Conservation (phyloP, 2,329 filamentous ascomycete genomes). For the Neofusicoccum laricinum region DNA sequence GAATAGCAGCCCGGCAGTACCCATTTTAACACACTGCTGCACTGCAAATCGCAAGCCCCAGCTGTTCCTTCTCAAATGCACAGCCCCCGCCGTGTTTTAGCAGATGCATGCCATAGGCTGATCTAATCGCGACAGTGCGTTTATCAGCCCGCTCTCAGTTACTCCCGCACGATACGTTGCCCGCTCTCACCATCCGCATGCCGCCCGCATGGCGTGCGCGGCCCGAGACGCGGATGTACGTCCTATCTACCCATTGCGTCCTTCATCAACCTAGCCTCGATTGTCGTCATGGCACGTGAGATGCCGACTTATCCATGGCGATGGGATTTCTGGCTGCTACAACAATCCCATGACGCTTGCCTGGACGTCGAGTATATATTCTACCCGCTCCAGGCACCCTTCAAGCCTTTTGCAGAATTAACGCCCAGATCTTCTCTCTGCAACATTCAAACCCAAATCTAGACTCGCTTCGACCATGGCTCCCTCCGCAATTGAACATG, state of each 20-base stretch:
- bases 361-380: neutral
- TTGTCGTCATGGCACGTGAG: constrained; percentile 11
- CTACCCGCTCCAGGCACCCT: neutral
- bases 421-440: neutral
- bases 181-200: neutral
- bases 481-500: constrained; percentile 13
- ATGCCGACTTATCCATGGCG: neutral
- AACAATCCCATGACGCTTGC: neutral
- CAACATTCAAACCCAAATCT: neutral
- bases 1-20: neutral
- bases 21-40: neutral
- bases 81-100: neutral
- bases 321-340: neutral
- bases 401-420: neutral
- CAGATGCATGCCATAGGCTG: constrained; percentile 1
- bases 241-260: neutral
- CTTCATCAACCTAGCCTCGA: neutral
- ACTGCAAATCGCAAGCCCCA: neutral
- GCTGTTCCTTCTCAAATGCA: neutral
- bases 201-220: neutral
- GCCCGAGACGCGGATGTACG: neutral
- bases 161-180: neutral
- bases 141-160: no score
- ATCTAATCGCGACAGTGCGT: neutral
- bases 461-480: neutral